These are phyloP conservation scores for Pseudogymnoascus sp. DNA, from an alignment of 2,329 filamentous ascomycete species.

Conservation along the genomic window DNA sequence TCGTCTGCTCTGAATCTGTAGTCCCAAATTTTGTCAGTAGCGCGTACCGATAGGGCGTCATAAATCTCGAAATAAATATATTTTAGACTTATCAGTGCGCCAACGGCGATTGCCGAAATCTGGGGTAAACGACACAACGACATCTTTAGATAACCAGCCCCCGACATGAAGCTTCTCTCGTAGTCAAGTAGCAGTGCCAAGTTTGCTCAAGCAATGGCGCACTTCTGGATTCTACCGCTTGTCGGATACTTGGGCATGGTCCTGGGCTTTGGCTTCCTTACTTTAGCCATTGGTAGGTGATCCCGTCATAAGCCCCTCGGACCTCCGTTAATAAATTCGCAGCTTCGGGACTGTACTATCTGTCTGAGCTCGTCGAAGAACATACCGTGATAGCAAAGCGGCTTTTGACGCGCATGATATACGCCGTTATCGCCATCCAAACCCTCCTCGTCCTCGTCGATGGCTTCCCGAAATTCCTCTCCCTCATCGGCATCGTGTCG, in stretches of 20 bases:
- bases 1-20: background rate
- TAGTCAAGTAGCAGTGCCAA: background rate
- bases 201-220: conserved; percentile 23
- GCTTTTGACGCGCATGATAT: conserved; percentile 77
- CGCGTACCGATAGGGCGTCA: background rate
- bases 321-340: conserved; percentile 12
- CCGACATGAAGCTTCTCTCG: background rate
- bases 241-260: conserved; percentile 82
- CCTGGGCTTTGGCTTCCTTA: conserved; percentile 87
- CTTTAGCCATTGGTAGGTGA: conserved; percentile 72
- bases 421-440: conserved; percentile 68
- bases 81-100: conserved; percentile 8
- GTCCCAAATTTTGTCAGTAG: background rate
- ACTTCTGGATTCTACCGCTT: conserved; percentile 86
- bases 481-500: conserved; percentile 65
- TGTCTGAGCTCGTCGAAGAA: conserved; percentile 95
- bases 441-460: conserved; percentile 69
- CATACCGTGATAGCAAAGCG: conserved; percentile 89
- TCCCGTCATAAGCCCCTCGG: background rate
- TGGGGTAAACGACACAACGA: conserved; percentile 6
- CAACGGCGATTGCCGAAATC: conserved; percentile 7
- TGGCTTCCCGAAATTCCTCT: conserved; percentile 70
- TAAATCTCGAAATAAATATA: conserved; percentile 9
- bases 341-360: conserved; percentile 97
- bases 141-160: background rate